Percentiles rank a stretch among this genome's conserved stretches.
phyloP scores from a whole-genome alignment of 148 eudicot genomes.

The Vaccinium corymbosum region DNA sequence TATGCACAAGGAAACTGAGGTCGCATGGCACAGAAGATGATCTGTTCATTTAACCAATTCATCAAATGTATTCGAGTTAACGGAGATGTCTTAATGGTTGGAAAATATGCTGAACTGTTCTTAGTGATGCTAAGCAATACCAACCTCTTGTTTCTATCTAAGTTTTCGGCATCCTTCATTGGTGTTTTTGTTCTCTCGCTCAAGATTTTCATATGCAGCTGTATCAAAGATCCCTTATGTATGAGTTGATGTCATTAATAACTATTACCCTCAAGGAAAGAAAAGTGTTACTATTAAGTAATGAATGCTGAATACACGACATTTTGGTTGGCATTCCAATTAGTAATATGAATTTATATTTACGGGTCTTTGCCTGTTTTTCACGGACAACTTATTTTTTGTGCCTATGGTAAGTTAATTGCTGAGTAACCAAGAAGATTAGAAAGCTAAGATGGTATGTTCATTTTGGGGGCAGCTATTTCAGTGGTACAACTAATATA shows the following conservation, averaged over 20 bases:
- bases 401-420: neutral
- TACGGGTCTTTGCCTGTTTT: neutral
- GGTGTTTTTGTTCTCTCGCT: neutral
- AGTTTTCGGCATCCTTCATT: neutral
- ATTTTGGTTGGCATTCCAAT: neutral
- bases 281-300: neutral
- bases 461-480: too few relatives aligned
- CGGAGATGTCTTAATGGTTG: neutral
- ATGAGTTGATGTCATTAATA: neutral
- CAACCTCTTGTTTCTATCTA: constrained; percentile 6
- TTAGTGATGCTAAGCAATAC: neutral
- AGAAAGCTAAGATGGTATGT: neutral
- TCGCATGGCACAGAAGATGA: neutral
- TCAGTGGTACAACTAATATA: too few relatives aligned
- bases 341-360: neutral
- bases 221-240: neutral
- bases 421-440: neutral
- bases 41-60: constrained; percentile 8
- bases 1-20: neutral
- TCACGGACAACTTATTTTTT: neutral
- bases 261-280: neutral
- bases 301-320: neutral
- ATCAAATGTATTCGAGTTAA: neutral
- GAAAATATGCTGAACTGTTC: constrained; percentile 4
- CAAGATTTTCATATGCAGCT: neutral